Conservation (phyloP, 2,329 filamentous ascomycete genomes). For the Fusarium continuum region DNA sequence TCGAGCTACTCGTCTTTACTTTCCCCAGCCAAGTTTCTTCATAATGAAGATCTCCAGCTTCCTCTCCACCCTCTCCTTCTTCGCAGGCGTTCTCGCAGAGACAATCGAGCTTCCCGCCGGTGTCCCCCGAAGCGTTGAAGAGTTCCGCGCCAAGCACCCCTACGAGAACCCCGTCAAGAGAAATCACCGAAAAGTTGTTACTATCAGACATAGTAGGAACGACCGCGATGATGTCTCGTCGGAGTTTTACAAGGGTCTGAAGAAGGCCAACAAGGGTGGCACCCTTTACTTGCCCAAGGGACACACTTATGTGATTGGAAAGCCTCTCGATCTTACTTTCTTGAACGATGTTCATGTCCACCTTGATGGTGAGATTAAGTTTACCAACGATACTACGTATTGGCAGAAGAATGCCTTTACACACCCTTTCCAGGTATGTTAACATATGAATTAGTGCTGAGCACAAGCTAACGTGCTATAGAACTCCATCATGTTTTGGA, state of each 20-base stretch:
- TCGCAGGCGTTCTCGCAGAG: slow-evolving; percentile 29
- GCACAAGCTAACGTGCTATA: background rate
- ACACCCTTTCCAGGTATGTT: slow-evolving; percentile 38
- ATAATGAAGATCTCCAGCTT: slow-evolving; percentile 38
- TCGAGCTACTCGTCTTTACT: background rate
- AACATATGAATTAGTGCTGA: rapidly evolving
- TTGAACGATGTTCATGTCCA: slow-evolving; percentile 39
- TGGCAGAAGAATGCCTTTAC: slow-evolving; percentile 39
- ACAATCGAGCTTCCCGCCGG: slow-evolving; percentile 38
- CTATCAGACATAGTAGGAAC: slow-evolving; percentile 33
- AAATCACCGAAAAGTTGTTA: slow-evolving; percentile 27
- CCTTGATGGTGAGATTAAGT: slow-evolving; percentile 42
- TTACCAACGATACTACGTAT: slow-evolving; percentile 37
- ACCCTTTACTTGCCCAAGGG: slow-evolving; percentile 38
- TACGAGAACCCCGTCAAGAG: slow-evolving; percentile 20
- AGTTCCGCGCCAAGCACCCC: slow-evolving; percentile 38
- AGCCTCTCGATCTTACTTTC: slow-evolving; percentile 38
- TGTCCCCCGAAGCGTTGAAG: slow-evolving; percentile 38
- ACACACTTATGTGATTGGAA: slow-evolving; percentile 38
- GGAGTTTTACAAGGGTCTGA: slow-evolving; percentile 36
- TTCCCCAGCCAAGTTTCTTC: background rate
- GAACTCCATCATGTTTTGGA: slow-evolving; percentile 42
- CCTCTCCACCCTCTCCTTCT: slow-evolving; percentile 29
- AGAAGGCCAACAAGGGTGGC: slow-evolving; percentile 37
- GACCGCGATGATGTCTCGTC: slow-evolving; percentile 35